Evolutionary conservation across 306 rosid species (phyloP).

Genomic region (Gynostemma pentaphyllum): DNA sequence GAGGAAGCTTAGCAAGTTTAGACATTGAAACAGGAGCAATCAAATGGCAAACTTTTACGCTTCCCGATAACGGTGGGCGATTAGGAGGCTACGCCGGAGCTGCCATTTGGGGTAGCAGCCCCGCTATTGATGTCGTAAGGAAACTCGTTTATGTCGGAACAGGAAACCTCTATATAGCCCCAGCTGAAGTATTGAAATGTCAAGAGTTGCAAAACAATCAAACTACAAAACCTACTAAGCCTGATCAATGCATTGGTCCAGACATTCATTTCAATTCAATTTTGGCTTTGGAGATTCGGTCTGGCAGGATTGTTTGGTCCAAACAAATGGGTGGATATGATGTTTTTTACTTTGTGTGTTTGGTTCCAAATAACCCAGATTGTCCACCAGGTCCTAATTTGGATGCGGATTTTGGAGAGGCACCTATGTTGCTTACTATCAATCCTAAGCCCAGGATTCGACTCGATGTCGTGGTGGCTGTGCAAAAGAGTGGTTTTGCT

Average conservation of each 20-base stretch:
- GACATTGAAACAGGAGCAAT: slow-evolving; percentile 13
- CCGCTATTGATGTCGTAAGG: slow-evolving; percentile 21
- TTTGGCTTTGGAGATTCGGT: slow-evolving; percentile 17
- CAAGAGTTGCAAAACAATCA: slow-evolving; percentile 26
- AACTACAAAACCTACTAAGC: slow-evolving; percentile 16
- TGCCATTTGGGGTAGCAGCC: slow-evolving; percentile 42
- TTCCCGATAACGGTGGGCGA: slow-evolving; percentile 22
- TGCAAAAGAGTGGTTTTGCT: slow-evolving; percentile 29
- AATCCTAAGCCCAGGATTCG: background rate
- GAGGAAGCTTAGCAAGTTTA: slow-evolving; percentile 27
- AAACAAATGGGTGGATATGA: slow-evolving; percentile 24
- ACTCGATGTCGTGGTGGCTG: slow-evolving; percentile 26
- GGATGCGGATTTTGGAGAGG: slow-evolving; percentile 34
- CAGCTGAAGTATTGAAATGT: slow-evolving; percentile 19
- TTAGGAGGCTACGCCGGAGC: slow-evolving; percentile 27
- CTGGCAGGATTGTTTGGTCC: slow-evolving; percentile 24
- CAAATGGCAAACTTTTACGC: slow-evolving; percentile 23
- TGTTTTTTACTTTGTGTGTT: slow-evolving; percentile 21
- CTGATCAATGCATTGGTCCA: slow-evolving; percentile 29
- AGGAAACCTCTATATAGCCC: slow-evolving; percentile 33
- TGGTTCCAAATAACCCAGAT: slow-evolving; percentile 32
- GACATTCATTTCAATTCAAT: slow-evolving; percentile 28
- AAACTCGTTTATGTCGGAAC: slow-evolving; percentile 29
- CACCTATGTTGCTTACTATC: slow-evolving; percentile 23
- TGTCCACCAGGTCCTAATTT: slow-evolving; percentile 32